phyloP scores from a whole-genome alignment of 2,329 filamentous ascomycete species.

The Bipolaris bicolor region DNA sequence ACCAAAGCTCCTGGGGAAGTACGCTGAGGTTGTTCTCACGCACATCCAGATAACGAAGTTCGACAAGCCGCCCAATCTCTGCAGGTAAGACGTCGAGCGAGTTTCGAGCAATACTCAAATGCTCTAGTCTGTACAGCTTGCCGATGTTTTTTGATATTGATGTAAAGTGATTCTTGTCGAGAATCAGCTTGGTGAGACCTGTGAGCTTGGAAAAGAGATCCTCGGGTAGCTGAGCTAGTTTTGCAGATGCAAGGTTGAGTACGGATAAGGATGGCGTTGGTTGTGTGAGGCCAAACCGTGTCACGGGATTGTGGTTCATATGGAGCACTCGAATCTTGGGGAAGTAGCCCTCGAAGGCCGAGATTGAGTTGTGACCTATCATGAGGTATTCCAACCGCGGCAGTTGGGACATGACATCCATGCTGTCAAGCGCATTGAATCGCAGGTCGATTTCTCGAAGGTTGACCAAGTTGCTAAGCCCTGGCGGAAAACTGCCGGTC shows the following conservation, averaged over 20 bases:
- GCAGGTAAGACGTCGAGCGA: slow-evolving; percentile 81
- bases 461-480: slow-evolving; percentile 74
- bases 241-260: slow-evolving; percentile 88
- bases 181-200: slow-evolving; percentile 82
- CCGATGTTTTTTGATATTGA: slow-evolving; percentile 86
- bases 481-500: slow-evolving; percentile 72
- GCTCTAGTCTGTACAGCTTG: slow-evolving; percentile 79
- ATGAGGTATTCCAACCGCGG: slow-evolving; percentile 87
- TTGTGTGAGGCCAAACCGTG: slow-evolving; percentile 82
- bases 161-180: slow-evolving; percentile 96
- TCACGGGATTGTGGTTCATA: slow-evolving; percentile 93
- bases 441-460: slow-evolving; percentile 92
- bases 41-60: slow-evolving; percentile 85
- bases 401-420: slow-evolving; percentile 83
- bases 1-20: slow-evolving; percentile 94
- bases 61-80: slow-evolving; percentile 85
- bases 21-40: slow-evolving; percentile 91
- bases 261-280: slow-evolving; percentile 81
- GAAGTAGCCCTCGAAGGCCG: slow-evolving; percentile 89
- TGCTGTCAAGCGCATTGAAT: slow-evolving; percentile 87
- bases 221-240: slow-evolving; percentile 85
- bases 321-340: slow-evolving; percentile 81
- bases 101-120: slow-evolving; percentile 94
- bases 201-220: slow-evolving; percentile 86
- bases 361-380: slow-evolving; percentile 91